Conservation (phyloP, 108 stramenopile genomes). For the Pseudonitzschia pungens region DNA sequence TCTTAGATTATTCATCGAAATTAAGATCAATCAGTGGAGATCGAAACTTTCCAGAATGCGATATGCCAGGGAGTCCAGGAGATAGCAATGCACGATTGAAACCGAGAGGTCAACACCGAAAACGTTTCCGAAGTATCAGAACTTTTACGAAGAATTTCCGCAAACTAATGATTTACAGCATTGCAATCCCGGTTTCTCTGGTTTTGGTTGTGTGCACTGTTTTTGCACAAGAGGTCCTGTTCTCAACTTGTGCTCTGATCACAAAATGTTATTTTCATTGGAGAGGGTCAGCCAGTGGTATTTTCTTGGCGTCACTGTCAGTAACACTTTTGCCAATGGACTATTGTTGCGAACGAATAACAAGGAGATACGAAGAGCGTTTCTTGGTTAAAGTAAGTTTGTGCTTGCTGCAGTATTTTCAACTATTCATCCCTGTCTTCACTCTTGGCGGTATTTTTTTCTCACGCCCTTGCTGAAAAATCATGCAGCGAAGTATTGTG, state of each 20-base stretch:
- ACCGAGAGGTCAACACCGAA: not conserved
- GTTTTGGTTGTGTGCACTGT: conserved; percentile 59
- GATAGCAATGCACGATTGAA: conserved; percentile 2
- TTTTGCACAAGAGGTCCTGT: conserved; percentile 62
- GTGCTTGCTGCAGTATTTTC: not conserved
- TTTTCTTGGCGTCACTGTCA: conserved; percentile 51
- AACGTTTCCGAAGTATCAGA: conserved; percentile 10
- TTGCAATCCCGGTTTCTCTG: conserved; percentile 66
- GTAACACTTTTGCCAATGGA: conserved; percentile 59
- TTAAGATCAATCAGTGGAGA: conserved; percentile 6
- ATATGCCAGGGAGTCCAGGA: not conserved
- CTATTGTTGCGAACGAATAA: conserved; percentile 56
- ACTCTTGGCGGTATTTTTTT: not conserved
- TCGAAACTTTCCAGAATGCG: conserved; percentile 3
- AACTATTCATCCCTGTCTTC: not conserved
- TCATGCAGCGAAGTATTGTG: conserved; percentile 39
- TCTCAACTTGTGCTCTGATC: conserved; percentile 71
- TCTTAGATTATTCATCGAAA: conserved; percentile 22
- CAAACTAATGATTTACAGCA: conserved; percentile 36
- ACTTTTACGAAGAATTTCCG: conserved; percentile 43
- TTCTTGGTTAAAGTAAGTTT: conserved; percentile 53
- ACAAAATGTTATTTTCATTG: conserved; percentile 68
- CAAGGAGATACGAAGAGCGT: conserved; percentile 66
- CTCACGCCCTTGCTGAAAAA: not conserved
- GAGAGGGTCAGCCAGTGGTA: conserved; percentile 56